phyloP scores from a whole-genome alignment of 148 eudicot species.

The Beta vulgaris region DNA sequence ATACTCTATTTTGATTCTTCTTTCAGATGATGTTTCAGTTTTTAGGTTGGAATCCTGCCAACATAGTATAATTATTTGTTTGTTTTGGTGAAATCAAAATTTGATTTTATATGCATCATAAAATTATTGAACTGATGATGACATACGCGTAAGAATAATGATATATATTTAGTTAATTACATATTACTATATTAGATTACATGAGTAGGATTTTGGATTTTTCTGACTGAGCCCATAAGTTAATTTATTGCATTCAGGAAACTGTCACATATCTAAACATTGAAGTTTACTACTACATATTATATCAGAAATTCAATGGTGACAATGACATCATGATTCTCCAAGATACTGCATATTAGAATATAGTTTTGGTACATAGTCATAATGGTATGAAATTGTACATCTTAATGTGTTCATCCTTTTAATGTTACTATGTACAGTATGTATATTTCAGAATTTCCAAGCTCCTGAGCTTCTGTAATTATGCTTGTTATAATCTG shows the following conservation, averaged over 20 bases:
- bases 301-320: not conserved
- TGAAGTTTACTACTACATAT: not conserved
- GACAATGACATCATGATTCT: too few relatives aligned
- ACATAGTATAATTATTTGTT: too few relatives aligned
- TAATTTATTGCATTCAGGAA: not conserved
- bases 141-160: not conserved
- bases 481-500: not conserved
- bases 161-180: not conserved
- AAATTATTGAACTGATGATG: not conserved
- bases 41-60: not conserved
- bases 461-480: not conserved
- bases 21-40: not conserved
- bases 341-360: too few relatives aligned
- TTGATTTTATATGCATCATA: not conserved
- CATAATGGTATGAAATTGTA: too few relatives aligned
- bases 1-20: not conserved
- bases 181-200: not conserved
- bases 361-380: too few relatives aligned
- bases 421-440: slow-evolving; percentile 23
- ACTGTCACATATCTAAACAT: not conserved
- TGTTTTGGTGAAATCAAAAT: too few relatives aligned
- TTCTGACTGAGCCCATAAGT: not conserved
- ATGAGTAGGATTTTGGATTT: not conserved
- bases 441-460: not conserved
- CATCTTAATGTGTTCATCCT: too few relatives aligned